These are phyloP conservation scores for Lachnum nothofagi DNA, from an alignment of 2,329 filamentous ascomycete species.

Conservation along the genomic window DNA sequence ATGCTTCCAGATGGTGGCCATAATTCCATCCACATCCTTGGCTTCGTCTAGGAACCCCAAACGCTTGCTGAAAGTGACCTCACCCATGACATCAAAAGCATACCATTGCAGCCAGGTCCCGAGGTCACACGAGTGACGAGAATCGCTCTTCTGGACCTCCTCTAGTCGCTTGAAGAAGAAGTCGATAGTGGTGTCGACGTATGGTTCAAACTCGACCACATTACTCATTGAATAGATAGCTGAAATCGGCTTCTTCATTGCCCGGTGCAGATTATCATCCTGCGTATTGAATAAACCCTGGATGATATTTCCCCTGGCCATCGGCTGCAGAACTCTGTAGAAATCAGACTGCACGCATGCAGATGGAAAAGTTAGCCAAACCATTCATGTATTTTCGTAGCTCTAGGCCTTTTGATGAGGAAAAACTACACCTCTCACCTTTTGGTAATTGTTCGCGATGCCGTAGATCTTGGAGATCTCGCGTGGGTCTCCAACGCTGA, in stretches of 20 bases:
- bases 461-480: constrained; percentile 8
- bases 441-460: neutral
- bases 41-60: constrained; percentile 33
- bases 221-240: constrained; percentile 42
- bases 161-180: constrained; percentile 36
- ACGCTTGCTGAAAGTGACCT: constrained; percentile 30
- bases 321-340: constrained; percentile 27
- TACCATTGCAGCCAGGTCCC: constrained; percentile 37
- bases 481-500: constrained; percentile 16
- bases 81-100: constrained; percentile 34
- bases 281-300: constrained; percentile 28
- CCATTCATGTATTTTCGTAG: too few relatives aligned
- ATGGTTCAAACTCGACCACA: constrained; percentile 42
- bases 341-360: constrained; percentile 1
- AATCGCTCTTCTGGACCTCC: constrained; percentile 19
- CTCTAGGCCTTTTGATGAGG: too few relatives aligned
- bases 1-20: constrained; percentile 27
- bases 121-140: constrained; percentile 40
- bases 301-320: constrained; percentile 2
- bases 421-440: too few relatives aligned
- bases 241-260: constrained; percentile 36
- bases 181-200: constrained; percentile 42
- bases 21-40: constrained; percentile 33
- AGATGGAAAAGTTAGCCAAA: neutral
- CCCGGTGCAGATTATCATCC: constrained; percentile 35